These are phyloP conservation scores for Penicillium paradoxum DNA, from an alignment of 495 filamentous ascomycete species.

Conservation along the genomic window DNA sequence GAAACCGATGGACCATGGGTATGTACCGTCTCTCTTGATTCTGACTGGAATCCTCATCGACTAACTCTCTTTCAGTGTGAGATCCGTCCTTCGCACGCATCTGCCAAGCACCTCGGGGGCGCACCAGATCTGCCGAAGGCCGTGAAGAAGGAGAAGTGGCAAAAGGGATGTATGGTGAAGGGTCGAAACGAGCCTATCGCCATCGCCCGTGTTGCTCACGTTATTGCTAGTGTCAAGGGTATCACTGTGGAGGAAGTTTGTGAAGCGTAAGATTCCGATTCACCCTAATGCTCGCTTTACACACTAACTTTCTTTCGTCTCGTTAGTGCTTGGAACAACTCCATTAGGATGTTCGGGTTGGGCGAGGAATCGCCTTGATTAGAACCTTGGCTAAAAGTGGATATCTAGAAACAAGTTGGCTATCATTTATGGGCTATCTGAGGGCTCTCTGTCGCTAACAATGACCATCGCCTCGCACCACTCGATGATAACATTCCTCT, in stretches of 20 bases:
- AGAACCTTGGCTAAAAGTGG: too few species aligned
- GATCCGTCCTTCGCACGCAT: constrained; percentile 51
- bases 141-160: constrained; percentile 96
- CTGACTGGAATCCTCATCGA: background rate
- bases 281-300: background rate
- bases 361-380: constrained; percentile 36
- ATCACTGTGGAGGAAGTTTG: constrained; percentile 73
- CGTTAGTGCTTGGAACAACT: constrained; percentile 71
- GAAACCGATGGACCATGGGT: constrained; percentile 94
- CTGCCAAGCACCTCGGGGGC: constrained; percentile 42
- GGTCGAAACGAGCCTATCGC: constrained; percentile 86
- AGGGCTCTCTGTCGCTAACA: background rate
- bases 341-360: constrained; percentile 71
- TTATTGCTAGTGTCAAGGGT: constrained; percentile 80
- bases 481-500: too few species aligned
- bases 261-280: constrained; percentile 57
- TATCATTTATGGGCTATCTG: background rate
- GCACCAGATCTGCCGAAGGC: constrained; percentile 45
- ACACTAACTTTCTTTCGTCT: constrained; percentile 15
- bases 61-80: constrained; percentile 40
- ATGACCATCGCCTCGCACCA: too few species aligned
- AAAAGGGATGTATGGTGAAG: constrained; percentile 77
- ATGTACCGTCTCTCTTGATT: constrained; percentile 11
- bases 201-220: constrained; percentile 78
- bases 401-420: background rate